Conservation (phyloP, 345 rosid genomes). For the Rhizophora apiculata region DNA sequence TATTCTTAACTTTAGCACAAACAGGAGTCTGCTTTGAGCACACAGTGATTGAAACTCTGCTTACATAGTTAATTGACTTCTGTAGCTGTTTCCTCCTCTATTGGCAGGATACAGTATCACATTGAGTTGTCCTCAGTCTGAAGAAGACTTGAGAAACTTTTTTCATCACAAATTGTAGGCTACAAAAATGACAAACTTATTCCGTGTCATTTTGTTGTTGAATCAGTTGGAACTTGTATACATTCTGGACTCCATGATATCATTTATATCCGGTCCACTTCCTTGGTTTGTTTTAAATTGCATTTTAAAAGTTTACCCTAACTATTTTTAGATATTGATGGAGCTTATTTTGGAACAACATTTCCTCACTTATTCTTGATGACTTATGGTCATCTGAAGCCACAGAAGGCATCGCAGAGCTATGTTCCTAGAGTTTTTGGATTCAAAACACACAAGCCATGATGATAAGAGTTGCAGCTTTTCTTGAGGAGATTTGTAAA, state of each 20-base stretch:
- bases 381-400: constrained; percentile 90
- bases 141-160: too few species aligned
- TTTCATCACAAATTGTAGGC: too few species aligned
- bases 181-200: too few species aligned
- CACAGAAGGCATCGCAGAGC: constrained; percentile 72
- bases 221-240: neutral
- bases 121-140: too few species aligned
- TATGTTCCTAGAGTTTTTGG: constrained; percentile 95
- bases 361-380: constrained; percentile 90
- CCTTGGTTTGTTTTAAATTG: constrained; percentile 1
- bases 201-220: neutral
- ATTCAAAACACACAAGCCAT: constrained; percentile 81
- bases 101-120: too few species aligned
- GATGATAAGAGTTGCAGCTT: constrained; percentile 22
- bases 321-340: constrained; percentile 78
- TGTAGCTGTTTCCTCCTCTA: too few species aligned
- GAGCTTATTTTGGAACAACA: constrained; percentile 93
- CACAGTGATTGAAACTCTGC: too few species aligned
- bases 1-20: too few species aligned
- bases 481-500: constrained; percentile 11
- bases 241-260: neutral
- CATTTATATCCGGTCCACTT: neutral
- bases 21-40: too few species aligned
- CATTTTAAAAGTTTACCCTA: constrained; percentile 34
- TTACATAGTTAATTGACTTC: too few species aligned